phyloP scores from a whole-genome alignment of 768 basidiomycete species.

The Mycena metata region DNA sequence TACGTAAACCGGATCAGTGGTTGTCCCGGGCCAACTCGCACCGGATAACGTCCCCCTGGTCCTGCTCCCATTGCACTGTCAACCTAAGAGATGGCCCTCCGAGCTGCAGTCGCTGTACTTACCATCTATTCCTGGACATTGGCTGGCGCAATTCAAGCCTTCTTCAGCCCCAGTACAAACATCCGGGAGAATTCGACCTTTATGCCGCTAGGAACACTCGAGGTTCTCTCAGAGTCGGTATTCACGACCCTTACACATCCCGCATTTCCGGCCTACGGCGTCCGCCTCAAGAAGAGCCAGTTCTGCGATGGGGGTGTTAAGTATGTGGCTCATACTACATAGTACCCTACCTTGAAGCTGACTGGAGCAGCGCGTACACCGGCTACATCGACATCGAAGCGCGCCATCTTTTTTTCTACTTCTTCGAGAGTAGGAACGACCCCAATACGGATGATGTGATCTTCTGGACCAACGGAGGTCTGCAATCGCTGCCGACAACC shows the following conservation, averaged over 20 bases:
- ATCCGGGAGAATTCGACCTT: no score
- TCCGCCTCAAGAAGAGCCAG: constrained; percentile 52
- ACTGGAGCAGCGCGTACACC: constrained; percentile 61
- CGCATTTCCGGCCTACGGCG: constrained; percentile 56
- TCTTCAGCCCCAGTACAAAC: no score
- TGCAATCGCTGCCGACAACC: not conserved
- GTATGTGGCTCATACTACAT: constrained; percentile 41
- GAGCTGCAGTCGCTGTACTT: no score
- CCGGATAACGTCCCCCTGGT: no score
- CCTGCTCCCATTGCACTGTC: no score
- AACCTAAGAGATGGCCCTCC: no score
- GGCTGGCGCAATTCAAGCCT: no score
- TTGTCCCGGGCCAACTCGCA: no score
- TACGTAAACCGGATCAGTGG: no score
- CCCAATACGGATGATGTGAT: constrained; percentile 60
- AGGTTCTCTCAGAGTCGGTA: constrained; percentile 18
- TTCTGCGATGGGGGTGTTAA: constrained; percentile 55
- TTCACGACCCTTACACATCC: constrained; percentile 56
- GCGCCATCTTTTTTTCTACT: constrained; percentile 67
- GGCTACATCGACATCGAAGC: constrained; percentile 65
- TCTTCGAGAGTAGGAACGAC: constrained; percentile 66
- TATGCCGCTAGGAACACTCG: no score
- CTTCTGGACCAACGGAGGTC: constrained; percentile 67
- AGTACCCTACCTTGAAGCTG: no score
- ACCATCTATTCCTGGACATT: no score